phyloP scores from a whole-genome alignment of 2,329 filamentous ascomycete species.

The Aurifilum marmelostoma region DNA sequence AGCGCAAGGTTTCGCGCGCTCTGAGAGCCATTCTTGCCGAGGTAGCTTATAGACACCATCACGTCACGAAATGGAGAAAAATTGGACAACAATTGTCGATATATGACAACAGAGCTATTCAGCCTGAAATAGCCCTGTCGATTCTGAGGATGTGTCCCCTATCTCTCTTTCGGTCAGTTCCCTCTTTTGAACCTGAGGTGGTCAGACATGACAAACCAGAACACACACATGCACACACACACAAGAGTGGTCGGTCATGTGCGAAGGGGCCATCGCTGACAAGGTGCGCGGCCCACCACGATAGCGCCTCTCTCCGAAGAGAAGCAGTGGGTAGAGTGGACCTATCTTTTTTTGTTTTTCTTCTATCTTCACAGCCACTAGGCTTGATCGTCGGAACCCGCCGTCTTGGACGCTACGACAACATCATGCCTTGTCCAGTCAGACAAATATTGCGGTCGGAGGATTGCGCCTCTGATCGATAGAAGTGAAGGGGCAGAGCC shows the following conservation, averaged over 20 bases:
- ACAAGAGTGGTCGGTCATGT: background rate
- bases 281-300: background rate
- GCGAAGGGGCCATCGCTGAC: background rate
- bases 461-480: background rate
- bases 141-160: background rate
- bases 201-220: background rate
- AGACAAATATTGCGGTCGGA: background rate
- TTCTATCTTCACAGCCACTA: too few species aligned
- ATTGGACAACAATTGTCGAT: background rate
- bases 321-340: background rate
- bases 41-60: slow-evolving; percentile 2
- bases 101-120: background rate
- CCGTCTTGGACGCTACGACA: background rate
- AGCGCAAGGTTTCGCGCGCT: background rate
- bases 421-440: background rate
- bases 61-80: background rate
- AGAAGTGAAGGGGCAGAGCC: background rate
- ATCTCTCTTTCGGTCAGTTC: background rate
- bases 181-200: background rate
- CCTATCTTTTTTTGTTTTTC: background rate
- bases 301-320: background rate
- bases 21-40: background rate
- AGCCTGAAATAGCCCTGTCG: background rate
- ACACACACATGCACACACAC: too few species aligned
- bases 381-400: background rate